Percentiles rank a stretch among this genome's conserved stretches.
phyloP scores from a whole-genome alignment of 2,329 filamentous ascomycete species.

The Microcyclosporella mali region DNA sequence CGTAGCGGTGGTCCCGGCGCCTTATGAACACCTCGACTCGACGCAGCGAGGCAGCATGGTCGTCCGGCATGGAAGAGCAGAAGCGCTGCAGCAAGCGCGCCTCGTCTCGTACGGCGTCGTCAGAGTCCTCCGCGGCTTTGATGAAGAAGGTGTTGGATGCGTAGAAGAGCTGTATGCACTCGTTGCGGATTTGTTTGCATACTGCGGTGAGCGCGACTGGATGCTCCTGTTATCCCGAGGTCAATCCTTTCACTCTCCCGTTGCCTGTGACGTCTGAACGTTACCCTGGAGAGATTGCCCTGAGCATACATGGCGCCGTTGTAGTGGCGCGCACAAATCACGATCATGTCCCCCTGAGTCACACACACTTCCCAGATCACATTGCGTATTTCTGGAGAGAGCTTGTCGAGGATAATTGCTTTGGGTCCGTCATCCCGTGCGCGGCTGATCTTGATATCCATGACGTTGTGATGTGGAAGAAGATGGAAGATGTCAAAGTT shows the following conservation, averaged over 20 bases:
- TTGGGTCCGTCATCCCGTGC: too few relatives aligned
- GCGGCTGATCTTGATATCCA: neutral
- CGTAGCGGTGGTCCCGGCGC: too few relatives aligned
- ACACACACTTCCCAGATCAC: neutral
- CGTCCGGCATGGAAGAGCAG: neutral
- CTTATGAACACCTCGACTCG: neutral
- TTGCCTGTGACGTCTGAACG: too few relatives aligned
- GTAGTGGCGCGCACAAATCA: neutral
- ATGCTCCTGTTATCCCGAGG: neutral
- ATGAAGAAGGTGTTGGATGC: neutral
- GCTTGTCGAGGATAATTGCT: neutral
- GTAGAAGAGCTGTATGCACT: conserved; percentile 1
- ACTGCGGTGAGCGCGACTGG: neutral
- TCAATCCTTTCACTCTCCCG: too few relatives aligned
- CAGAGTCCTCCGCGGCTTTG: neutral
- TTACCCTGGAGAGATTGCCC: neutral
- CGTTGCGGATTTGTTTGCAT: neutral
- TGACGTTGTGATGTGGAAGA: neutral
- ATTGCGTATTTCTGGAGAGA: neutral
- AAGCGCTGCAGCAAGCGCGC: neutral
- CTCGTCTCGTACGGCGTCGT: neutral
- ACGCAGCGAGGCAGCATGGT: neutral
- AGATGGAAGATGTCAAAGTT: neutral
- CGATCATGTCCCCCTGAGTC: neutral
- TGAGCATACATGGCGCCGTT: neutral